Evolutionary conservation across 495 filamentous ascomycete species (phyloP).

Genomic region (Hypoxylon trugodes): DNA sequence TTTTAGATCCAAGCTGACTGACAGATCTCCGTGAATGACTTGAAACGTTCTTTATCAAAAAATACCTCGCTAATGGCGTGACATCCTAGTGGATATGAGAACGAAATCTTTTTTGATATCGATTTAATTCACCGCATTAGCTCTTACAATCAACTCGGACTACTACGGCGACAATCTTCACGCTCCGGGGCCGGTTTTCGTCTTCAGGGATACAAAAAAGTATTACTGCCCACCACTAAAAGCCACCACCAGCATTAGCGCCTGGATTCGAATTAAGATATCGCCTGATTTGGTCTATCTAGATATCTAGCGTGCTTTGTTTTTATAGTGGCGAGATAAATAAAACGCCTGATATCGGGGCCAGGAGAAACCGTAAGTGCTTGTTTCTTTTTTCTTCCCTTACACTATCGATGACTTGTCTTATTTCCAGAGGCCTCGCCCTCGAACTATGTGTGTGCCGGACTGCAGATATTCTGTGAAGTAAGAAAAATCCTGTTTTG

Average conservation of each 20-base stretch:
- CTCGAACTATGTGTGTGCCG: conserved; percentile 12
- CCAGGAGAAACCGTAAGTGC: conserved; percentile 1
- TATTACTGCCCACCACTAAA: too few species aligned
- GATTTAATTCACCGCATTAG: conserved; percentile 1
- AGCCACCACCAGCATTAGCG: background rate
- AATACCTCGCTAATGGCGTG: conserved; percentile 3
- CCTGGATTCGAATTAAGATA: conserved; percentile 10
- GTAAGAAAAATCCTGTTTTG: conserved; percentile 34
- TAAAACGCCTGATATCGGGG: conserved; percentile 10
- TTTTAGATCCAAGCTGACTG: background rate
- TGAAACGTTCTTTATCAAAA: background rate
- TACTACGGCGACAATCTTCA: background rate
- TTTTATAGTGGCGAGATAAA: conserved; percentile 6
- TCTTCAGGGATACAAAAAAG: background rate
- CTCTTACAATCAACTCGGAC: conserved; percentile 4
- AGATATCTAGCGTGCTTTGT: conserved; percentile 11
- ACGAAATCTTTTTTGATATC: background rate
- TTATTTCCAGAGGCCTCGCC: conserved; percentile 9
- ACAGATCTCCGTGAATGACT: background rate
- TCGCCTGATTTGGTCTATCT: conserved; percentile 12
- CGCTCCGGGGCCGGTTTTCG: background rate
- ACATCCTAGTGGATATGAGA: background rate
- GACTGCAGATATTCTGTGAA: conserved; percentile 6
- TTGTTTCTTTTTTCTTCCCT: conserved; percentile 2
- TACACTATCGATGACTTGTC: conserved; percentile 16